Percentiles rank a stretch among this genome's conserved stretches.
phyloP scores from a whole-genome alignment of 2,329 filamentous ascomycete genomes.

The Calycina marina region DNA sequence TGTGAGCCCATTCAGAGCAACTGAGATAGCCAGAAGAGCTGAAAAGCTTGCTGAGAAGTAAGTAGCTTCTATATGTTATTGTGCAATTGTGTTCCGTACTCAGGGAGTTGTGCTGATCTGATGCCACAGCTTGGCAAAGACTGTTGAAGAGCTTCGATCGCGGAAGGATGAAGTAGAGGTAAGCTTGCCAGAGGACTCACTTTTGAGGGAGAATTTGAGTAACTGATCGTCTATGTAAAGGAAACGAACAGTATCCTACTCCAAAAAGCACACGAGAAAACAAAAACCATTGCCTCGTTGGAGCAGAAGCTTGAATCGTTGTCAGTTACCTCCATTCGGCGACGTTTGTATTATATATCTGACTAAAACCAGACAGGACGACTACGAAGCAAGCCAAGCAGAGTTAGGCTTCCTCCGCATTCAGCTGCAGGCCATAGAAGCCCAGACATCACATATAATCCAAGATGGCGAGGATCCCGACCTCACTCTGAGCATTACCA shows the following conservation, averaged over 20 bases:
- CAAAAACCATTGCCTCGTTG: constrained; percentile 42
- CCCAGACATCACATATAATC: constrained; percentile 35
- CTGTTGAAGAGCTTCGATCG: constrained; percentile 35
- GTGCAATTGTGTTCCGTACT: neutral
- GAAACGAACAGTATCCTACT: constrained; percentile 49
- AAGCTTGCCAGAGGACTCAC: no score
- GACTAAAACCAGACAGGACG: constrained; percentile 35
- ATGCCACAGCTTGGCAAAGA: constrained; percentile 30
- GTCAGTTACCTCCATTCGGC: constrained; percentile 28
- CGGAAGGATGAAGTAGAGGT: constrained; percentile 46
- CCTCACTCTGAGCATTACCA: constrained; percentile 41
- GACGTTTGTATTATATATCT: no score
- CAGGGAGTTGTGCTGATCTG: neutral
- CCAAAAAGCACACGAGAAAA: constrained; percentile 40
- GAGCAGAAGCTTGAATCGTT: constrained; percentile 43
- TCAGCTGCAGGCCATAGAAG: constrained; percentile 46
- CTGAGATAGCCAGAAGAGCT: constrained; percentile 25
- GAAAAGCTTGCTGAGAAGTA: constrained; percentile 29
- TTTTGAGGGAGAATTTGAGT: no score
- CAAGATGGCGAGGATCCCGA: constrained; percentile 37
- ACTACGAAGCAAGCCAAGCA: constrained; percentile 40
- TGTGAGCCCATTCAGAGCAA: constrained; percentile 21
- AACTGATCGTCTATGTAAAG: constrained; percentile 22
- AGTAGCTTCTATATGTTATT: neutral
- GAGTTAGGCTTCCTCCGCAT: constrained; percentile 48